Percentiles rank a stretch among this genome's conserved stretches.
Evolutionary conservation across 805 yeast species (phyloP).

Genomic region (Starmera caribaea): DNA sequence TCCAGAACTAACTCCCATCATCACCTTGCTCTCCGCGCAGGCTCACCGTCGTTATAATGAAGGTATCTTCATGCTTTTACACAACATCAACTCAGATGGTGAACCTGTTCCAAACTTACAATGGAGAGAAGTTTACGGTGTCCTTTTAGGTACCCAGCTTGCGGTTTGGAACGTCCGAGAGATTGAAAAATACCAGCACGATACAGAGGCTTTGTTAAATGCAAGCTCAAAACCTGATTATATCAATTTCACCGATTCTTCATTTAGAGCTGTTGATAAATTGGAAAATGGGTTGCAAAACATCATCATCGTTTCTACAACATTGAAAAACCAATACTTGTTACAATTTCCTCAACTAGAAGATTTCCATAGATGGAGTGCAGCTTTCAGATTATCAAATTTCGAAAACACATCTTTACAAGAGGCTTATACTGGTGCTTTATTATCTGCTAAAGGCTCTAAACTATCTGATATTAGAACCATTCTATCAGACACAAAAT

Average conservation of each 20-base stretch:
- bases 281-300: slow-evolving; percentile 61
- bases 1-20: slow-evolving; percentile 51
- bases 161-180: slow-evolving; percentile 86
- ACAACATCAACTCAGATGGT: slow-evolving; percentile 77
- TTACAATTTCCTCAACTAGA: slow-evolving; percentile 64
- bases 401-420: slow-evolving; percentile 80
- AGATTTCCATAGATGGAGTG: slow-evolving; percentile 66
- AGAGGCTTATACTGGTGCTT: slow-evolving; percentile 94
- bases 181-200: slow-evolving; percentile 39
- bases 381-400: slow-evolving; percentile 71
- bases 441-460: slow-evolving; percentile 86
- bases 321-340: slow-evolving; percentile 79
- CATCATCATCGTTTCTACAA: slow-evolving; percentile 82
- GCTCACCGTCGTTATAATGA: slow-evolving; percentile 66
- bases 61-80: slow-evolving; percentile 65
- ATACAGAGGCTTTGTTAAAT: slow-evolving; percentile 36
- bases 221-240: slow-evolving; percentile 74
- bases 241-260: slow-evolving; percentile 85
- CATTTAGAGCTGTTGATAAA: slow-evolving; percentile 59
- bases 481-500: slow-evolving; percentile 75
- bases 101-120: slow-evolving; percentile 63
- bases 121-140: slow-evolving; percentile 93
- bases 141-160: slow-evolving; percentile 80
- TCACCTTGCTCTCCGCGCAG: slow-evolving; percentile 66
- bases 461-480: slow-evolving; percentile 79